Evolutionary conservation across 257 asterid species (phyloP).

Genomic region (Rauvolfia tetraphylla): DNA sequence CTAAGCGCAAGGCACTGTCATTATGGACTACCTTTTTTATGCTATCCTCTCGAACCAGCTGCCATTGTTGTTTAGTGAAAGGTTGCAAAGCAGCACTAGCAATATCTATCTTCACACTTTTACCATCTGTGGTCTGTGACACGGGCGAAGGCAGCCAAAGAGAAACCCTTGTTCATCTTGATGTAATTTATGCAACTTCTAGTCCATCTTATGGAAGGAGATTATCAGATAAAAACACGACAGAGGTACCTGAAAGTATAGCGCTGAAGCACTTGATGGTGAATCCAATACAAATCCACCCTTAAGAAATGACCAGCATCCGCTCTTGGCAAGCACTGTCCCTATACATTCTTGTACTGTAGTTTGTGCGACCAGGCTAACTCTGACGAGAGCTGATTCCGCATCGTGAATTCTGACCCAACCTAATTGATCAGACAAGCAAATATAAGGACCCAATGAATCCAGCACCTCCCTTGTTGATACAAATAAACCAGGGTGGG

Average conservation of each 20-base stretch:
- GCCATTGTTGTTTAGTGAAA: constrained; percentile 28
- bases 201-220: background rate
- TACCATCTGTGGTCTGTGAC: constrained; percentile 3
- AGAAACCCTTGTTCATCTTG: background rate
- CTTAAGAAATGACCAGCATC: constrained; percentile 79
- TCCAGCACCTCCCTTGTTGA: background rate
- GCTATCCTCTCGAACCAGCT: constrained; percentile 18
- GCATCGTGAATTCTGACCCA: constrained; percentile 51
- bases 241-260: constrained; percentile 40
- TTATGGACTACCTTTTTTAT: constrained; percentile 17
- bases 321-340: constrained; percentile 51
- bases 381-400: constrained; percentile 40
- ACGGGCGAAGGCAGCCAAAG: background rate
- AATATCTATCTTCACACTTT: constrained; percentile 4
- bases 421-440: constrained; percentile 19
- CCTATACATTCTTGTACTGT: constrained; percentile 45
- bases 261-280: constrained; percentile 39
- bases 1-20: background rate
- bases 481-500: background rate
- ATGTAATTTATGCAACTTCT: background rate
- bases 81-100: constrained; percentile 36
- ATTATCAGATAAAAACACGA: background rate
- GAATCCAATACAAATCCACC: constrained; percentile 61
- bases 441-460: background rate
- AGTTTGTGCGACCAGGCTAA: constrained; percentile 39